Evolutionary conservation across 2,329 filamentous ascomycete genomes (phyloP), one percentile per base, ranked within the genome.

Genomic region (Fusarium austroafricanum): DNA sequence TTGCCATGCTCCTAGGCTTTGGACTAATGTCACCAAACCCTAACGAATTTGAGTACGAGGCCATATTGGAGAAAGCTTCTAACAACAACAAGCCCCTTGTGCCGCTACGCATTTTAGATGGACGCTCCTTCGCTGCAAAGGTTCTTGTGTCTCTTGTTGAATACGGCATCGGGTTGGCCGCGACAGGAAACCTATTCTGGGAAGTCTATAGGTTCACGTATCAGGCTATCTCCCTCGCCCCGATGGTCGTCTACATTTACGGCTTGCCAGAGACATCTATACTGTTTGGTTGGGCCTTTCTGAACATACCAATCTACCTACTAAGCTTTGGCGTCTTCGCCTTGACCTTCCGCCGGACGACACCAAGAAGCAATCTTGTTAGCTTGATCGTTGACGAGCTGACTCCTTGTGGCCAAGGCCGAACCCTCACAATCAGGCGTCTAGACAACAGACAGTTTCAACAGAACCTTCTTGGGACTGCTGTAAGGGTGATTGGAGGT

Each of bases 21-120:
- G 61, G 61, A 18, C 11, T 61, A 12, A 61, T 64, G 56, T 61
- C 61, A 11, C 61, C 61, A 31, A 64, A 64, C 21, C 61, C 61
- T 35, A 46, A 28, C 35, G 61, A 64, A 29, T 61, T 61, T 21
- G 61, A 64, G 3, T 61, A 31, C 20, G 44, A 61, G 31, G 51
- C 4, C 18, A 61, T 64, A 29, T 17, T 55, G 21, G 21, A 61
- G 31, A 64, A 61, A 39, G 50, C 56, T 23, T 29, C 31, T 12
- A 61, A 43, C 10, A 33, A 28, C 15, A 18, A 29, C 17, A 35
- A 26, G 14, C 28, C 56, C 5, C 37, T 55, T 11, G 14, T 38
- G 10, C 45, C 45, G 5, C 35, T 52, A 18, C 12, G 20, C 14
- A 35, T 33, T 35, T 8, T 60, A 10, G 23, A 55, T 15, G n/a